Evolutionary conservation across 2,329 filamentous ascomycete species (phyloP).

Genomic region (Phyllosticta ampelicida): DNA sequence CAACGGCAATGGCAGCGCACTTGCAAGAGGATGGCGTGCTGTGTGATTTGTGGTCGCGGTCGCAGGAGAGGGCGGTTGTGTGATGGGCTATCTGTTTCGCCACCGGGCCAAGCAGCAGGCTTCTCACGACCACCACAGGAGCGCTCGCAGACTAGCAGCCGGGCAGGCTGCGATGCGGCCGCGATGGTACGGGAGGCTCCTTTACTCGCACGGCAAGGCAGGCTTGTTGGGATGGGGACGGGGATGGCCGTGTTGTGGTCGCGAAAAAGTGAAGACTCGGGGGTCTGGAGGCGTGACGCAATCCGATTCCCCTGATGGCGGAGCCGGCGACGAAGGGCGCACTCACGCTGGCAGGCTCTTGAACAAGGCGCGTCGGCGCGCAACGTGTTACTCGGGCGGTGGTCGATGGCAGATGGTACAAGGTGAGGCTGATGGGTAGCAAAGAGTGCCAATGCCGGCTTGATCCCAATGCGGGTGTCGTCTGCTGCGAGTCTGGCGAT

Average conservation of each 20-base stretch:
- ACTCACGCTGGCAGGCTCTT: slow-evolving; percentile 5
- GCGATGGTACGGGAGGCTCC: background rate
- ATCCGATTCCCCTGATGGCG: slow-evolving; percentile 8
- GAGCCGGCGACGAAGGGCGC: slow-evolving; percentile 7
- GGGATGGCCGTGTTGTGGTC: slow-evolving; percentile 5
- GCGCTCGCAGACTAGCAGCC: background rate
- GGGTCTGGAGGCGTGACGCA: slow-evolving; percentile 9
- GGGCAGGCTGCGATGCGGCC: background rate
- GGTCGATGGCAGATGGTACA: slow-evolving; percentile 4
- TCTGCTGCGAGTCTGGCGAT: slow-evolving; percentile 10
- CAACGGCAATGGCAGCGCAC: background rate
- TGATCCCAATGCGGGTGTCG: slow-evolving; percentile 9
- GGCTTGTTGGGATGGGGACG: background rate
- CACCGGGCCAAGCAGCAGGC: slow-evolving; percentile 3
- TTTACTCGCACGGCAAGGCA: too few species aligned
- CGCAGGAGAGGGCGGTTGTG: slow-evolving; percentile 6
- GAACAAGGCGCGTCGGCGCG: background rate
- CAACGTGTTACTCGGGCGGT: slow-evolving; percentile 5
- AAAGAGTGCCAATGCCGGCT: slow-evolving; percentile 10
- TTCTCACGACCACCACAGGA: background rate
- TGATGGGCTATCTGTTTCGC: slow-evolving; percentile 8
- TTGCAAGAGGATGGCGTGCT: background rate
- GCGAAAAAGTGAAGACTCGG: slow-evolving; percentile 2
- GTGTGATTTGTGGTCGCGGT: slow-evolving; percentile 5
- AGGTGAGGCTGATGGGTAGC: slow-evolving; percentile 9